phyloP scores from a whole-genome alignment of 2,329 filamentous ascomycete species.

The Pyricularia sp. region DNA sequence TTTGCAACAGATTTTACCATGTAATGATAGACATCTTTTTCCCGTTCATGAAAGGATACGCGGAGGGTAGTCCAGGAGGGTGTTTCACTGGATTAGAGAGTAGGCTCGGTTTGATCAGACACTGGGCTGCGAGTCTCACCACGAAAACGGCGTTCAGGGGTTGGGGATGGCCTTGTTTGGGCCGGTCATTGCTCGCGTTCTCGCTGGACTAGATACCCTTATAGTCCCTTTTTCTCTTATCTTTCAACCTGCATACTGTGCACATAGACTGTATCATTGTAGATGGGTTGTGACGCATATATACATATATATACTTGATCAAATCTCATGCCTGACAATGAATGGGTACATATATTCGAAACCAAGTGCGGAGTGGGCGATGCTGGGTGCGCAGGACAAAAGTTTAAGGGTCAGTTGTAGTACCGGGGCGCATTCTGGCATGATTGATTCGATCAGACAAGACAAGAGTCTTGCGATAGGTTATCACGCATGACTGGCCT shows the following conservation, averaged over 20 bases:
- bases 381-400: neutral
- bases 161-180: conserved; percentile 2
- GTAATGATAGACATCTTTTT: conserved; percentile 16
- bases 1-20: conserved; percentile 14
- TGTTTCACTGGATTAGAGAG: neutral
- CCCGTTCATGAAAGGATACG: neutral
- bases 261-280: neutral
- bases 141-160: conserved; percentile 4
- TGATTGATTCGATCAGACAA: too few species aligned
- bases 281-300: neutral
- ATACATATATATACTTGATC: neutral
- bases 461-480: too few species aligned
- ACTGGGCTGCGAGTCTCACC: neutral
- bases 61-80: neutral
- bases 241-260: neutral
- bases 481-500: neutral
- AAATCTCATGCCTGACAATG: neutral
- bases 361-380: too few species aligned
- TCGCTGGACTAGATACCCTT: conserved; percentile 4
- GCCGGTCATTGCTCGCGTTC: conserved; percentile 2
- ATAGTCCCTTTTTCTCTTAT: neutral
- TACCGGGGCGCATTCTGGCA: too few species aligned
- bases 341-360: too few species aligned
- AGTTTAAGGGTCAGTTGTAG: neutral
- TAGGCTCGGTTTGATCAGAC: neutral